phyloP scores from a whole-genome alignment of 805 yeast genomes.

The Wickerhamiella australiensis region DNA sequence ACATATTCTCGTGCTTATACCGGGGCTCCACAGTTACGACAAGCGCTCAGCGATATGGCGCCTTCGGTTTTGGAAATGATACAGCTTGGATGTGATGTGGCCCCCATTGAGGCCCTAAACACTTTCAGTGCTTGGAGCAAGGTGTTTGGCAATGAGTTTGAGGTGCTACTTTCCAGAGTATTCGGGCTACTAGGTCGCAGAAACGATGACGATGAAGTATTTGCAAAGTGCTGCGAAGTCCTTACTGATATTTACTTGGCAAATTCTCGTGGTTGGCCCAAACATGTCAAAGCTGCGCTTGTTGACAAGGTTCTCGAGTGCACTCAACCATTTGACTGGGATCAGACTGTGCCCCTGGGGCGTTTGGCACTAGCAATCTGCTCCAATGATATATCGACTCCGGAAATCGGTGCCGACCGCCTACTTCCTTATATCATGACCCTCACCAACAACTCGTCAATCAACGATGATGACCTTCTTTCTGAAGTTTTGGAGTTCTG shows the following conservation, averaged over 20 bases:
- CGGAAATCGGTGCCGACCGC: constrained; percentile 6
- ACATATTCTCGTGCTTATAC: constrained; percentile 19
- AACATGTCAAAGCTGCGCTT: background rate
- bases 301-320: background rate
- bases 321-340: constrained; percentile 15
- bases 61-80: background rate
- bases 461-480: constrained; percentile 25
- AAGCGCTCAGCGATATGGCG: constrained; percentile 13
- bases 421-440: constrained; percentile 15
- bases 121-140: constrained; percentile 17
- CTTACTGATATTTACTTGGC: constrained; percentile 16
- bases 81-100: background rate
- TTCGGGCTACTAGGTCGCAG: constrained; percentile 8
- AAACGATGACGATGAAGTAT: constrained; percentile 14
- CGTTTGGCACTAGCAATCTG: constrained; percentile 18
- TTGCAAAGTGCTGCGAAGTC: constrained; percentile 13
- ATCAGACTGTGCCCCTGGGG: constrained; percentile 14
- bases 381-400: constrained; percentile 13
- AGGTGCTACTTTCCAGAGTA: constrained; percentile 4
- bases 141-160: constrained; percentile 16
- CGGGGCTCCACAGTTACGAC: constrained; percentile 13
- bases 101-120: constrained; percentile 9
- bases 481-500: constrained; percentile 27
- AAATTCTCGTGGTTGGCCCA: constrained; percentile 15
- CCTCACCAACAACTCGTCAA: constrained; percentile 16